Evolutionary conservation across 768 basidiomycete genomes (phyloP).

Genomic region (Mycena kentingensis): DNA sequence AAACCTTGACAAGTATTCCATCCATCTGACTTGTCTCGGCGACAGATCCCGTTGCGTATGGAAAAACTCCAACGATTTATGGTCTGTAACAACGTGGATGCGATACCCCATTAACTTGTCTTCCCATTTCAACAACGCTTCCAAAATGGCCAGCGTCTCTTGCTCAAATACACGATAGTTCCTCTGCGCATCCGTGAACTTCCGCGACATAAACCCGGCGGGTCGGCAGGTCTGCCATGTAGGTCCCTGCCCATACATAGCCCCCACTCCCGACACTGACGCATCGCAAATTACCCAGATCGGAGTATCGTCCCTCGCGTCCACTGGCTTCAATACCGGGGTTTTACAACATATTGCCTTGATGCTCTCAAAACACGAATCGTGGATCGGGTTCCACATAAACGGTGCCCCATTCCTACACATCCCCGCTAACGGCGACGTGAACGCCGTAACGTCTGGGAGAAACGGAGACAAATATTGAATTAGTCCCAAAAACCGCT

Average conservation of each 20-base stretch:
- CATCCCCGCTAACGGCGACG: constrained; percentile 33
- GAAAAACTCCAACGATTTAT: constrained; percentile 24
- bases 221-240: constrained; percentile 28
- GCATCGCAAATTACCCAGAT: too few species aligned
- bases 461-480: constrained; percentile 33
- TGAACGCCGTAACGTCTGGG: constrained; percentile 35
- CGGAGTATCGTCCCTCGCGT: background rate
- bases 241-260: too few species aligned
- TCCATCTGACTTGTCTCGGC: constrained; percentile 29
- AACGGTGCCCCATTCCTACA: constrained; percentile 30
- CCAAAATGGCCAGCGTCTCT: constrained; percentile 27
- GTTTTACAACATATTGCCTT: constrained; percentile 26
- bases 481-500: constrained; percentile 34
- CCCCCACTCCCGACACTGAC: constrained; percentile 28
- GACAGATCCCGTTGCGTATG: too few species aligned
- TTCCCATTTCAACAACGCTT: constrained; percentile 34
- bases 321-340: constrained; percentile 16
- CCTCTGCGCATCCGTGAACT: constrained; percentile 27
- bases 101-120: constrained; percentile 32
- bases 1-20: constrained; percentile 34
- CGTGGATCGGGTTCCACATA: constrained; percentile 30
- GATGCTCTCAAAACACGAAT: constrained; percentile 25
- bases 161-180: constrained; percentile 32
- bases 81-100: constrained; percentile 28
- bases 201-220: too few species aligned